Evolutionary conservation across 78 protist genomes (phyloP).

Genomic region (Dictyostelium intermedium): DNA sequence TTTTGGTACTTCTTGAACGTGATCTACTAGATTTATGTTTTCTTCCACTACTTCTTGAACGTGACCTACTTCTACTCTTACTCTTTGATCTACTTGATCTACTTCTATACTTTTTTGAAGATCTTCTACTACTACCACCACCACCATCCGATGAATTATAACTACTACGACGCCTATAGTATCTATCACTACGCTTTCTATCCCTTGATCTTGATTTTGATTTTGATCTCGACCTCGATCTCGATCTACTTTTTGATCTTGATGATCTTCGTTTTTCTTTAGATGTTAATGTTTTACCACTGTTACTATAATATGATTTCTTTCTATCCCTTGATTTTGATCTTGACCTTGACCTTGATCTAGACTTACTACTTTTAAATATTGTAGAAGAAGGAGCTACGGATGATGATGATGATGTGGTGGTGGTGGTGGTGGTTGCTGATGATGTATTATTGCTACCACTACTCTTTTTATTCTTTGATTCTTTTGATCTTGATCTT

Average conservation of each 20-base stretch:
- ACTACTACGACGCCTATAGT: background rate
- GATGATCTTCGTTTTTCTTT: background rate
- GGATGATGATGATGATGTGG: background rate
- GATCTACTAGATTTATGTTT: constrained; percentile 3
- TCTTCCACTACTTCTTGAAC: background rate
- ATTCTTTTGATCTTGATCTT: background rate
- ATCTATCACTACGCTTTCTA: constrained; percentile 1
- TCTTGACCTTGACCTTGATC: background rate
- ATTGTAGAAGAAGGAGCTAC: background rate
- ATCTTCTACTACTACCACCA: background rate
- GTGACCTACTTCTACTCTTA: constrained; percentile 11
- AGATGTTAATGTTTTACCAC: background rate
- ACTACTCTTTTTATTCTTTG: background rate
- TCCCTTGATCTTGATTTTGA: background rate
- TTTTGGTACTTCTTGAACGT: background rate
- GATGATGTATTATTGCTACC: background rate
- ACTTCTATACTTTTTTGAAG: background rate
- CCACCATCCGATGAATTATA: background rate
- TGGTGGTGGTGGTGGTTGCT: background rate
- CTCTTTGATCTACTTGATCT: background rate
- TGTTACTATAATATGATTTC: background rate
- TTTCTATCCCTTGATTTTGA: constrained; percentile 17
- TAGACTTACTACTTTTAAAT: background rate
- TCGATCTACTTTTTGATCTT: background rate
- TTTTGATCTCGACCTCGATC: background rate